phyloP scores from a whole-genome alignment of 345 rosid species.

The Carallia brachiata region DNA sequence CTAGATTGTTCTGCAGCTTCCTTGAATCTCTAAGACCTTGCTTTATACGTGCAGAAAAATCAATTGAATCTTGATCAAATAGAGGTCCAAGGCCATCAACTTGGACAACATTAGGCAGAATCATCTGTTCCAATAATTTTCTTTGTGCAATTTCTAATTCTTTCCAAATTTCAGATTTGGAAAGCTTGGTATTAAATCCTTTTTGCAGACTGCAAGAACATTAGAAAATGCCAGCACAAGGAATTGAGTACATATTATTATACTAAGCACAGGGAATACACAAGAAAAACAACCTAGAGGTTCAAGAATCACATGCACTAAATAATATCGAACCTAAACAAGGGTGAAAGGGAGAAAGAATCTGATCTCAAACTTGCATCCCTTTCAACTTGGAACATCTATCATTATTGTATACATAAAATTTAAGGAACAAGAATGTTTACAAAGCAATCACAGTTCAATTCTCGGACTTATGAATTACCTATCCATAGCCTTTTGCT shows the following conservation, averaged over 20 bases:
- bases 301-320: background rate
- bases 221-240: constrained; percentile 17
- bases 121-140: constrained; percentile 66
- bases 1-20: constrained; percentile 66
- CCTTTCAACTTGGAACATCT: background rate
- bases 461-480: constrained; percentile 9
- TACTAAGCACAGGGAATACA: background rate
- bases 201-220: constrained; percentile 49
- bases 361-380: background rate
- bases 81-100: constrained; percentile 62
- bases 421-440: background rate
- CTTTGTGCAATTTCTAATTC: constrained; percentile 71
- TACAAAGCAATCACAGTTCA: too few relatives aligned
- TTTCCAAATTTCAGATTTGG: constrained; percentile 64
- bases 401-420: background rate
- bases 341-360: background rate
- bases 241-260: background rate
- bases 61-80: constrained; percentile 51
- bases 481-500: constrained; percentile 46
- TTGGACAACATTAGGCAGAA: constrained; percentile 70
- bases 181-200: constrained; percentile 47
- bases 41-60: constrained; percentile 59
- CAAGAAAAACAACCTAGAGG: background rate
- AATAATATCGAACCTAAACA: background rate
- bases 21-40: constrained; percentile 69